Conservation (phyloP, 352 stramenopile genomes). For the Pythium diclinum region DNA sequence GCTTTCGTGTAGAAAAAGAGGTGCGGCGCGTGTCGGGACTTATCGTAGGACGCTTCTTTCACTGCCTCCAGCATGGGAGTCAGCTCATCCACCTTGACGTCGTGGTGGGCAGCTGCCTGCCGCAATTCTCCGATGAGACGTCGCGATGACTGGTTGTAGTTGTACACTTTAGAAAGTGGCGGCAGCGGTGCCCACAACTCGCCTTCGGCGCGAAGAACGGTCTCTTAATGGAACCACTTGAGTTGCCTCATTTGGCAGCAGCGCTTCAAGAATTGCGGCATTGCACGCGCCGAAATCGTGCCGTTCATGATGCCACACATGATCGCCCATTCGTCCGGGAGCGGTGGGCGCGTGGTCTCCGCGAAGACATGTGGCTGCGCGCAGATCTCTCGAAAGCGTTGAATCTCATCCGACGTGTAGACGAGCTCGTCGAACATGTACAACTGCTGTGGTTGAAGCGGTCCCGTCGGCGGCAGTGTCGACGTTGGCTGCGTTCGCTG, state of each 20-base stretch:
- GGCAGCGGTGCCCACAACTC: slow-evolving; percentile 10
- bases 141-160: slow-evolving; percentile 8
- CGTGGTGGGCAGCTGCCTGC: not conserved
- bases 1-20: slow-evolving; percentile 14
- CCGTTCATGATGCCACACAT: slow-evolving; percentile 11
- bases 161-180: not conserved
- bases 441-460: no score
- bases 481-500: no score
- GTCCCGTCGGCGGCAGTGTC: no score
- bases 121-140: not conserved
- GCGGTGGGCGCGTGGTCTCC: not conserved
- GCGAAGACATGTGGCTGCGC: slow-evolving; percentile 1
- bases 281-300: not conserved
- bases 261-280: slow-evolving; percentile 21
- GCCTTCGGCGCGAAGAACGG: slow-evolving; percentile 4
- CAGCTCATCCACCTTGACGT: not conserved
- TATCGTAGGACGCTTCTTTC: slow-evolving; percentile 12
- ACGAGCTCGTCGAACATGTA: no score
- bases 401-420: no score
- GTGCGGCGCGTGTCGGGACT: not conserved
- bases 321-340: slow-evolving; percentile 11
- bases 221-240: slow-evolving; percentile 8
- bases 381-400: no score
- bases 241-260: slow-evolving; percentile 15
- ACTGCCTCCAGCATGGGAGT: slow-evolving; percentile 1